A percentile compares a stretch with the other conserved stretches of the same genome.
These are phyloP conservation scores for Kwoniella shivajii DNA, from an alignment of 1,284 basidiomycete species.

Conservation along the genomic window DNA sequence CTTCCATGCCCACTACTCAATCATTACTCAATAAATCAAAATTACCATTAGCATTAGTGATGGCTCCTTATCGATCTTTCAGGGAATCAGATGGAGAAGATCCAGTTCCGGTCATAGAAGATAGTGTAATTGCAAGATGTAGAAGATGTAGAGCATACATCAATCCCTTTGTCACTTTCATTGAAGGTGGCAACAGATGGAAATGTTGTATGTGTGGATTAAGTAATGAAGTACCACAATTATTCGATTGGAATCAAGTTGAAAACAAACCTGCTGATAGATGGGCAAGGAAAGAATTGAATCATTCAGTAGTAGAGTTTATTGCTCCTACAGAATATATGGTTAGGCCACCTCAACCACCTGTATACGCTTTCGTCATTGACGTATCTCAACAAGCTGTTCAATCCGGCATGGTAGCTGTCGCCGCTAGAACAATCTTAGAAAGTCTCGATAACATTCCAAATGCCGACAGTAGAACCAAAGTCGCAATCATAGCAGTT, in stretches of 20 bases:
- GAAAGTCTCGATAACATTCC: slow-evolving; percentile 95
- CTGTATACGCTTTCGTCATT: slow-evolving; percentile 95
- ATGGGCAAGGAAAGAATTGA: slow-evolving; percentile 91
- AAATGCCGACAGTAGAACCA: slow-evolving; percentile 90
- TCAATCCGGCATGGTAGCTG: slow-evolving; percentile 95
- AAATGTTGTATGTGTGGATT: slow-evolving; percentile 99
- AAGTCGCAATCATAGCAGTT: slow-evolving; percentile 89
- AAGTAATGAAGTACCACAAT: slow-evolving; percentile 97
- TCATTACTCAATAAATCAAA: slow-evolving; percentile 90
- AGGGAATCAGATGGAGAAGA: slow-evolving; percentile 59
- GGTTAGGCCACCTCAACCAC: slow-evolving; percentile 95
- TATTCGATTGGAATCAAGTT: slow-evolving; percentile 97
- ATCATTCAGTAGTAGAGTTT: slow-evolving; percentile 91
- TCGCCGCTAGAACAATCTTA: slow-evolving; percentile 90
- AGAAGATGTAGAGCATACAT: slow-evolving; percentile 97
- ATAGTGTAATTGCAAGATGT: slow-evolving; percentile 96
- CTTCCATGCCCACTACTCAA: slow-evolving; percentile 90
- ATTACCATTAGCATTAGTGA: slow-evolving; percentile 84
- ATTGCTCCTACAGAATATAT: slow-evolving; percentile 99
- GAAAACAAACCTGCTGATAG: slow-evolving; percentile 93
- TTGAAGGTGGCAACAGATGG: slow-evolving; percentile 98
- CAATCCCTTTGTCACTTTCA: slow-evolving; percentile 98
- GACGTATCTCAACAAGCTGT: slow-evolving; percentile 93
- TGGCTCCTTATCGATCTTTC: slow-evolving; percentile 88
- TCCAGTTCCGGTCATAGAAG: slow-evolving; percentile 82